Base-by-base conservation (phyloP, 306 rosid genomes). In the Abrus precatorius region DNA sequence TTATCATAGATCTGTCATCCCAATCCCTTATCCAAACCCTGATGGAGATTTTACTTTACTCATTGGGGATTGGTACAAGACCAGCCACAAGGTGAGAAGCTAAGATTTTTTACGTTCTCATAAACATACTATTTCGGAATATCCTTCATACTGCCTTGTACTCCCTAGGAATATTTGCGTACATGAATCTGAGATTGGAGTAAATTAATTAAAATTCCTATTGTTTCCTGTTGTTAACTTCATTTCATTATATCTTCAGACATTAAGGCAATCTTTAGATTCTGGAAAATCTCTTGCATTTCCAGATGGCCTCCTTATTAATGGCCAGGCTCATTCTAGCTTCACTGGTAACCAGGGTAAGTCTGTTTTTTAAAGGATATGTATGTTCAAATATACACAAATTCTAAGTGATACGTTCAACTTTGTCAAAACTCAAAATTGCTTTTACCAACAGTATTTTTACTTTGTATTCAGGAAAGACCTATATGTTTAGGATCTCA, bases 401-500 rank as follows among this genome's bases (percentile, higher is more conserved):
- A 10, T 57, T 72, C 4, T 36, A 10, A 67, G 33, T 63, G 56
- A 72, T 69, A 40, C 57, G 9, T 27, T 72, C 53, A 36, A 57
- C 49, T 78, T 34, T 70, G 43, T 20, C 20, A 20, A 20, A 20
- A 20, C 20, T 73, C 4, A 34, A 52, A 71, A 60, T 29, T 48
- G 56, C 52, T 63, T 83, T 74, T 38, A 69, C 48, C 68, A 60
- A 80, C 59, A n/a, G 27, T 69, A 9, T 53, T 54, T 60, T 1
- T 53, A 7, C 30, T 76, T 74, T 62, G 10, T 55, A 84, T 89
- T 83, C 96, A 95, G 99, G 98, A 30, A 93, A 95, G 84, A 93
- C 98, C 47, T 95, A 92, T 48, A 95, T 87, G 96, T 93, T 95
- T 36, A 86, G 98, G 84, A 84, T 95, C 85, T 95, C 99, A 75